phyloP scores from a whole-genome alignment of 495 filamentous ascomycete genomes.

The Clavariopsis aquatica region DNA sequence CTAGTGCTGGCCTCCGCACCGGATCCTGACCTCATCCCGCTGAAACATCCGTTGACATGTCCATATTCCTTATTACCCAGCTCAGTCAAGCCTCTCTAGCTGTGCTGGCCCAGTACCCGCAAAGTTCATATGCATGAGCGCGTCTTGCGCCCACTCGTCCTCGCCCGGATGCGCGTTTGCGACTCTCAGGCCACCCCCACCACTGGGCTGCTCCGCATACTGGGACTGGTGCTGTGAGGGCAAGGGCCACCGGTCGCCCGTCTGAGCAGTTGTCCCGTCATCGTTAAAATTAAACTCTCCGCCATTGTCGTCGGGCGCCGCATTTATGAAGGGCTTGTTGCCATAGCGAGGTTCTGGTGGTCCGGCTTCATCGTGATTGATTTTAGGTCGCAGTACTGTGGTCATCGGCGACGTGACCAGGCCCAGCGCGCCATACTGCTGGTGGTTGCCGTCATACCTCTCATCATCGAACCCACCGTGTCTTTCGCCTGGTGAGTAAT shows the following conservation, averaged over 20 bases:
- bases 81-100: constrained; percentile 19
- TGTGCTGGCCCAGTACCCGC: constrained; percentile 24
- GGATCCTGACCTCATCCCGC: not conserved
- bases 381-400: constrained; percentile 1
- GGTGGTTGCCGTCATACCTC: not conserved
- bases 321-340: constrained; percentile 28
- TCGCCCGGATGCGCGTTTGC: constrained; percentile 36
- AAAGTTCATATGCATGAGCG: constrained; percentile 44
- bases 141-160: constrained; percentile 44
- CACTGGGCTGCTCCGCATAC: constrained; percentile 9
- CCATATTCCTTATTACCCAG: not conserved
- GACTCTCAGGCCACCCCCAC: constrained; percentile 42
- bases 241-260: constrained; percentile 7
- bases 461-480: constrained; percentile 30
- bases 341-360: constrained; percentile 23
- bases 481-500: constrained; percentile 42
- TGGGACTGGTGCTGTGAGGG: constrained; percentile 13
- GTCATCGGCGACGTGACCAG: not conserved
- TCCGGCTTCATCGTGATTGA: constrained; percentile 5
- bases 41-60: not conserved
- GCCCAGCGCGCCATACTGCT: constrained; percentile 6
- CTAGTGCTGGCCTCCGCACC: not conserved
- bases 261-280: not conserved
- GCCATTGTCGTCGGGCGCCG: not conserved
- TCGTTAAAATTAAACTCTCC: not conserved